Evolutionary conservation across 257 asterid genomes (phyloP).

Genomic region (Nicotiana tomentosiformis): DNA sequence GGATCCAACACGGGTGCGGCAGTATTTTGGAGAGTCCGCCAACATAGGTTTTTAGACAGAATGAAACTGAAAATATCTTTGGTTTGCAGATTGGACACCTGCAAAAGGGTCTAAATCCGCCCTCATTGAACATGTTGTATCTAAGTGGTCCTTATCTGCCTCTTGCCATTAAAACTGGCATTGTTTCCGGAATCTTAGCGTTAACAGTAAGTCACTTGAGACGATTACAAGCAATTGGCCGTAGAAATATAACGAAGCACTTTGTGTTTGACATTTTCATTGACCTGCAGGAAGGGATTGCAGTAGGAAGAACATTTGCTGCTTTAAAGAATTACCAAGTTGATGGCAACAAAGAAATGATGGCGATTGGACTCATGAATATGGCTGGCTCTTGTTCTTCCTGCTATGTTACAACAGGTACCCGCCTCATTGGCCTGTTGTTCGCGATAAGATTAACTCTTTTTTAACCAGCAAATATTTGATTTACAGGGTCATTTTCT

Average conservation of each 20-base stretch:
- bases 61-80: background rate
- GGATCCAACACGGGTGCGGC: no score
- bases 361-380: slow-evolving; percentile 97
- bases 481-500: slow-evolving; percentile 79
- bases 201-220: slow-evolving; percentile 55
- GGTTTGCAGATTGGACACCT: slow-evolving; percentile 67
- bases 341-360: slow-evolving; percentile 97
- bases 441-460: background rate
- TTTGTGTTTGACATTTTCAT: background rate
- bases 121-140: slow-evolving; percentile 70
- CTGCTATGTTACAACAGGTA: slow-evolving; percentile 93
- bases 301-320: slow-evolving; percentile 96
- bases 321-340: slow-evolving; percentile 79
- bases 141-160: slow-evolving; percentile 54
- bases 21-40: no score
- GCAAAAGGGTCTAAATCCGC: slow-evolving; percentile 85
- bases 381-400: slow-evolving; percentile 98
- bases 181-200: slow-evolving; percentile 79
- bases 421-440: background rate
- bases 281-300: slow-evolving; percentile 76
- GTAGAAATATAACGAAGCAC: background rate
- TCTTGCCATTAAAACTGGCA: slow-evolving; percentile 77
- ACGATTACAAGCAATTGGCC: background rate
- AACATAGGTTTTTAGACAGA: background rate
- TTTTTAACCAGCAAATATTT: background rate